These are phyloP conservation scores for Penicillium salamii DNA, from an alignment of 495 filamentous ascomycete genomes.

Conservation along the genomic window DNA sequence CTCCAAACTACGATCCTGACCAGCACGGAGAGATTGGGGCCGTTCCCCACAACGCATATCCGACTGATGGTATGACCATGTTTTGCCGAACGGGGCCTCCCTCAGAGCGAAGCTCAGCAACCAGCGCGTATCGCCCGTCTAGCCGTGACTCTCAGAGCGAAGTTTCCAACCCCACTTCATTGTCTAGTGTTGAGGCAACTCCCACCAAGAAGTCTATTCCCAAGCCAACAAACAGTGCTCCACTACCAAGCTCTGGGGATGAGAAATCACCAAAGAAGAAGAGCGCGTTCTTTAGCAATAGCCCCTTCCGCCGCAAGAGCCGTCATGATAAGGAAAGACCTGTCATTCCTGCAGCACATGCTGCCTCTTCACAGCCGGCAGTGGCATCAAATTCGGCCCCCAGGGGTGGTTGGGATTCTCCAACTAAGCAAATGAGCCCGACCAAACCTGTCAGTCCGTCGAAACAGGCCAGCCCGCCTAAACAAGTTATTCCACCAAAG, in stretches of 20 bases:
- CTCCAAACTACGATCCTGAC: constrained; percentile 49
- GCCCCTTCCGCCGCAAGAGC: constrained; percentile 92
- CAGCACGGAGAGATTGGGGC: constrained; percentile 64
- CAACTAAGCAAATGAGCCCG: constrained; percentile 13
- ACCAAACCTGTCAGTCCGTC: constrained; percentile 14
- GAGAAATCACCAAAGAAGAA: constrained; percentile 76
- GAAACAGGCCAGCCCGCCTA: neutral
- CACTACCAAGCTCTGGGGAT: constrained; percentile 41
- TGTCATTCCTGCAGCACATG: constrained; percentile 27
- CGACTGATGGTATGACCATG: constrained; percentile 98
- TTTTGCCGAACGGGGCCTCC: constrained; percentile 84
- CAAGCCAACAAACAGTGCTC: constrained; percentile 56
- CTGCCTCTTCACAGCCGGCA: constrained; percentile 19
- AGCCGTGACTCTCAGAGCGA: constrained; percentile 92
- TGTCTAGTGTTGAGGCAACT: constrained; percentile 70
- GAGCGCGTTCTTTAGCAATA: constrained; percentile 92
- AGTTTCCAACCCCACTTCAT: constrained; percentile 82
- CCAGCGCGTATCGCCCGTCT: constrained; percentile 71
- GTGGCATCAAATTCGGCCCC: constrained; percentile 12
- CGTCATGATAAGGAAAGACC: constrained; percentile 74
- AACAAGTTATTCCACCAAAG: constrained; percentile 16
- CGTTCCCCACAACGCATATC: constrained; percentile 90
- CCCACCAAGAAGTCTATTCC: constrained; percentile 63
- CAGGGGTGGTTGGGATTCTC: constrained; percentile 37
- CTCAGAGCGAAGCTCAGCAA: constrained; percentile 77